Percentiles rank a stretch among this genome's conserved stretches.
These are phyloP conservation scores for Prunus salicina DNA, from an alignment of 306 rosid species.

Conservation along the genomic window DNA sequence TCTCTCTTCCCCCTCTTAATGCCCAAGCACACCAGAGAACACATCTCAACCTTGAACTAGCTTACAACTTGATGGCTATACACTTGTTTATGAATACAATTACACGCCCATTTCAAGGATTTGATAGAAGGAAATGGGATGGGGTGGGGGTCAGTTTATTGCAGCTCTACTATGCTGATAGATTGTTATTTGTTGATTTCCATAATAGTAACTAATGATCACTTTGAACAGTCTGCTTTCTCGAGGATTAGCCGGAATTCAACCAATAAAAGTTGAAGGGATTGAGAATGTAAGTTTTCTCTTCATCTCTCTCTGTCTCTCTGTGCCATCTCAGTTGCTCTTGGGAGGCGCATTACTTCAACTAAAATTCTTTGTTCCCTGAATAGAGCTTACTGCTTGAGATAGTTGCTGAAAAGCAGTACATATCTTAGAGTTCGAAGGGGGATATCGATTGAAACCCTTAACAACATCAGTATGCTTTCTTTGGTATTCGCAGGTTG, in stretches of 20 bases:
- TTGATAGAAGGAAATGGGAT: not conserved
- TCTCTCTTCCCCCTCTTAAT: not conserved
- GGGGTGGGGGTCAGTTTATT: not conserved
- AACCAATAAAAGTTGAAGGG: conserved; percentile 44
- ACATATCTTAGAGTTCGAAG: not conserved
- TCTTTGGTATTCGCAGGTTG: conserved; percentile 56
- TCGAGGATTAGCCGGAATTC: conserved; percentile 55
- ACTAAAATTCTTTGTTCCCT: not conserved
- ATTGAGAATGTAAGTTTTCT: conserved; percentile 42
- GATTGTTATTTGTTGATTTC: not conserved
- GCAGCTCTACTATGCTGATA: conserved; percentile 1
- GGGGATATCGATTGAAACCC: not conserved
- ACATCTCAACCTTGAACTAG: not conserved
- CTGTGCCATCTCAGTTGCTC: not conserved
- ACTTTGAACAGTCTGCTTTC: conserved; percentile 37
- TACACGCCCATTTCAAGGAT: not conserved
- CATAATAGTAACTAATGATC: not conserved
- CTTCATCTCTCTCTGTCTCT: not conserved
- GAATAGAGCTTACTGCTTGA: not conserved
- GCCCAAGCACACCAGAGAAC: not conserved
- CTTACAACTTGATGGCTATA: not conserved
- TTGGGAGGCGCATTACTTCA: not conserved
- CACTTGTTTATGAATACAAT: not conserved
- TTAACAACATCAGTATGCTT: not conserved
- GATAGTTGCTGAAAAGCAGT: not conserved